phyloP scores from a whole-genome alignment of 108 stramenopile genomes.

The Mediolabrus comicus region DNA sequence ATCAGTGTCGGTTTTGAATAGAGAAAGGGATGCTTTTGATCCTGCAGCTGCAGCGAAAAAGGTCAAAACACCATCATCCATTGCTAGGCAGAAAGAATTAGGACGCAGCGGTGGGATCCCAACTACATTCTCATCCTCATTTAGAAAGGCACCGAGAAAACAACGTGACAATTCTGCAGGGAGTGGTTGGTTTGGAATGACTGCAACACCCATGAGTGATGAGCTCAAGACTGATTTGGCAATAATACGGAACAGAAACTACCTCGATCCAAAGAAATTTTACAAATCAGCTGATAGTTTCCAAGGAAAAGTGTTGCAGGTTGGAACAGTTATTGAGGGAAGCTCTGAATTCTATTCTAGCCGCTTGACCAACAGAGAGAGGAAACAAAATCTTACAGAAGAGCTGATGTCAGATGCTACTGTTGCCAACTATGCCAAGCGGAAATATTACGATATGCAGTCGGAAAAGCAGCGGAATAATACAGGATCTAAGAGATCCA shows the following conservation, averaged over 20 bases:
- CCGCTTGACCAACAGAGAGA: constrained; percentile 85
- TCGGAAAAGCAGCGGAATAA: constrained; percentile 48
- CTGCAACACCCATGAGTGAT: constrained; percentile 56
- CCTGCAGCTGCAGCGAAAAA: constrained; percentile 17
- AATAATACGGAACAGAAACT: constrained; percentile 86
- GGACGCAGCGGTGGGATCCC: constrained; percentile 4
- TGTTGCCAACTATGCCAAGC: constrained; percentile 57
- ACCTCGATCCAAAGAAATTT: constrained; percentile 94
- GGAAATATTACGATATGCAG: constrained; percentile 71
- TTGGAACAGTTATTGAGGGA: constrained; percentile 93
- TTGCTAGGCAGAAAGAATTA: constrained; percentile 23
- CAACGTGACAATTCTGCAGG: constrained; percentile 58
- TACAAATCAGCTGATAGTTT: constrained; percentile 88
- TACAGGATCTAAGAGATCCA: background rate
- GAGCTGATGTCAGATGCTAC: constrained; percentile 81
- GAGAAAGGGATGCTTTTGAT: background rate
- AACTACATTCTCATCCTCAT: constrained; percentile 39
- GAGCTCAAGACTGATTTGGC: constrained; percentile 64
- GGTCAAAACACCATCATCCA: constrained; percentile 32
- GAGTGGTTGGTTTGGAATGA: constrained; percentile 78
- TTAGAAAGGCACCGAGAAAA: constrained; percentile 52
- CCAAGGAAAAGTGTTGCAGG: constrained; percentile 50
- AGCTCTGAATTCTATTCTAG: constrained; percentile 77
- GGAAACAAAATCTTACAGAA: constrained; percentile 82
- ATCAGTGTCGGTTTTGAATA: constrained; percentile 11